A percentile compares a stretch with the other conserved stretches of the same genome.
These are phyloP conservation scores for Schizopora paradoxa DNA, from an alignment of 1,284 basidiomycete genomes.

Conservation along the genomic window DNA sequence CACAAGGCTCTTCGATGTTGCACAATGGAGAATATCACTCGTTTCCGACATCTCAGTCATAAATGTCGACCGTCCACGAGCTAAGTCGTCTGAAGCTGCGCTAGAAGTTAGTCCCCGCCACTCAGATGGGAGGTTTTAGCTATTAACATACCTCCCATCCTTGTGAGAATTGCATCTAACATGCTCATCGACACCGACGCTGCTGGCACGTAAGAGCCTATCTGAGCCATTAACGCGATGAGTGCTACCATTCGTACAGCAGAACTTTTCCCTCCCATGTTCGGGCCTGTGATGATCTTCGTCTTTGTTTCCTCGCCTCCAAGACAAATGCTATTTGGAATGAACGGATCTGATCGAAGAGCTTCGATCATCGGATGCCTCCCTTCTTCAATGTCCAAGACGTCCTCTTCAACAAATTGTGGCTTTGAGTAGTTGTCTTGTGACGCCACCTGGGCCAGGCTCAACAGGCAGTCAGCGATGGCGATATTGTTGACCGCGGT, in stretches of 20 bases:
- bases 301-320: slow-evolving; percentile 49
- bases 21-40: slow-evolving; percentile 77
- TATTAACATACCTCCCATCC: slow-evolving; percentile 67
- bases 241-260: slow-evolving; percentile 71
- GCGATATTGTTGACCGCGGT: slow-evolving; percentile 76
- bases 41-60: slow-evolving; percentile 97
- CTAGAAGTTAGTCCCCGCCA: slow-evolving; percentile 9
- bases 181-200: slow-evolving; percentile 64
- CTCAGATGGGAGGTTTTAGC: slow-evolving; percentile 4
- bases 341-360: slow-evolving; percentile 71
- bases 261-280: slow-evolving; percentile 82
- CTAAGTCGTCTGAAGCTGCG: slow-evolving; percentile 80
- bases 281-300: slow-evolving; percentile 80
- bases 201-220: slow-evolving; percentile 76
- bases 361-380: slow-evolving; percentile 83
- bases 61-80: slow-evolving; percentile 83
- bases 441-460: slow-evolving; percentile 63
- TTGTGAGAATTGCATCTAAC: slow-evolving; percentile 80
- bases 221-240: slow-evolving; percentile 52
- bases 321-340: slow-evolving; percentile 65
- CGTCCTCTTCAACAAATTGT: slow-evolving; percentile 51
- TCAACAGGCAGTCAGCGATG: slow-evolving; percentile 72
- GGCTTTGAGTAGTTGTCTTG: slow-evolving; percentile 74
- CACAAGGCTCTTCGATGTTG: slow-evolving; percentile 71
- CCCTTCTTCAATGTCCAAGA: slow-evolving; percentile 64